A percentile compares a stretch with the other conserved stretches of the same genome.
phyloP scores from a whole-genome alignment of 1,284 basidiomycete genomes.

The Leccinum proximum region DNA sequence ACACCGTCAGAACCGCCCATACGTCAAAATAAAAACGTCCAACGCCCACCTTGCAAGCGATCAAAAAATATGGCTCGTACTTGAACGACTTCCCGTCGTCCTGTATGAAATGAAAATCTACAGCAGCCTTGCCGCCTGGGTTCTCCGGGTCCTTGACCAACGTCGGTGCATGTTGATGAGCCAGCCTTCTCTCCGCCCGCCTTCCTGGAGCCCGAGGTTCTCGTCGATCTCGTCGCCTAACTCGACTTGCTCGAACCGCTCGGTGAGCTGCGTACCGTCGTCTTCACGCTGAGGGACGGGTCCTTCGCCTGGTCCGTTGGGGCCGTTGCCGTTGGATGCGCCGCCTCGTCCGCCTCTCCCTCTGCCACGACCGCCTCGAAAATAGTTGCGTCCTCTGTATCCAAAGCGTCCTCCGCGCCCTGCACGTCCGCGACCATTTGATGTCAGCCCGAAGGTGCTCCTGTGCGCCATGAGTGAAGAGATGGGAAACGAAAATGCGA shows the following conservation, averaged over 20 bases:
- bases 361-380: slow-evolving; percentile 38
- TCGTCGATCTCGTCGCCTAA: slow-evolving; percentile 89
- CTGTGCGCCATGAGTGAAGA: slow-evolving; percentile 31
- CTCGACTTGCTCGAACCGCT: slow-evolving; percentile 78
- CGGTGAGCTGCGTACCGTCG: slow-evolving; percentile 81
- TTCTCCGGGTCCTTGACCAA: slow-evolving; percentile 82
- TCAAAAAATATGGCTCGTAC: slow-evolving; percentile 95
- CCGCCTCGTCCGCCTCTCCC: slow-evolving; percentile 53
- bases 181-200: slow-evolving; percentile 81
- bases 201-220: slow-evolving; percentile 90
- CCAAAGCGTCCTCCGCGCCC: slow-evolving; percentile 43
- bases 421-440: slow-evolving; percentile 39
- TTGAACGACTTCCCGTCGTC: slow-evolving; percentile 98
- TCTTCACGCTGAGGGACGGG: slow-evolving; percentile 72
- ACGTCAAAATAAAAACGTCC: slow-evolving; percentile 1
- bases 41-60: slow-evolving; percentile 79
- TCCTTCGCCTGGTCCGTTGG: slow-evolving; percentile 40
- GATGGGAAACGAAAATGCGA: not conserved
- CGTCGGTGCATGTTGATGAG: slow-evolving; percentile 99
- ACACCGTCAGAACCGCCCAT: slow-evolving; percentile 1
- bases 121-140: slow-evolving; percentile 81
- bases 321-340: slow-evolving; percentile 29
- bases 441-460: slow-evolving; percentile 30
- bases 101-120: slow-evolving; percentile 98
- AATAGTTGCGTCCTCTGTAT: slow-evolving; percentile 39